Percentiles rank a stretch among this genome's conserved stretches.
phyloP scores from a whole-genome alignment of 441 rosid species.

The Mallotus repandus region DNA sequence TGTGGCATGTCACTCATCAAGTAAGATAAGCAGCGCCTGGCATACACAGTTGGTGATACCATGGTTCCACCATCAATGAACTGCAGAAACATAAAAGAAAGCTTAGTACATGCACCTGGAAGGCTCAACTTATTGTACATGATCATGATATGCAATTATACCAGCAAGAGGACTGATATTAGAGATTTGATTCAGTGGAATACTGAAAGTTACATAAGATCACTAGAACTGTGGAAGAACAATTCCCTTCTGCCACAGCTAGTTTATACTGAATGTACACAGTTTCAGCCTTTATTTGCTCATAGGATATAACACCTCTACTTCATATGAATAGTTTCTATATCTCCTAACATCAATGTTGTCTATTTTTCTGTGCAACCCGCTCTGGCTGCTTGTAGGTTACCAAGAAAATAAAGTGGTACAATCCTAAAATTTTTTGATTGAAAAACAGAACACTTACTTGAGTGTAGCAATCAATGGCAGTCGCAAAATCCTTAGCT shows the following conservation, averaged over 20 bases:
- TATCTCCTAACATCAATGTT: neutral
- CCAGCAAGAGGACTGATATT: neutral
- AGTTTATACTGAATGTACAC: neutral
- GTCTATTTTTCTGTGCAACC: neutral
- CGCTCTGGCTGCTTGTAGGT: neutral
- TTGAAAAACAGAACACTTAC: constrained; percentile 34
- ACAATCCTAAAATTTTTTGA: neutral
- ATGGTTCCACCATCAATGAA: constrained; percentile 85
- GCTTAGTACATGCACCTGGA: neutral
- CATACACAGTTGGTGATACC: constrained; percentile 89
- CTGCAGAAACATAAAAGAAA: constrained; percentile 35
- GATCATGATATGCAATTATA: neutral
- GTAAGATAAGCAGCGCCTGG: constrained; percentile 84
- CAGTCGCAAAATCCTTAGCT: constrained; percentile 67
- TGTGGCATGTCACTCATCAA: constrained; percentile 76
- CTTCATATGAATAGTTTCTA: too few relatives aligned
- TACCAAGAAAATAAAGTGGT: neutral
- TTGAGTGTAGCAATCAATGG: constrained; percentile 72
- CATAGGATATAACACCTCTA: neutral
- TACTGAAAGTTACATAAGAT: too few relatives aligned
- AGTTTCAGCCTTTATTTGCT: neutral
- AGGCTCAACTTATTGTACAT: neutral
- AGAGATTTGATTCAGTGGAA: too few relatives aligned
- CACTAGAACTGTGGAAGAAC: neutral
- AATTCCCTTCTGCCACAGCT: neutral